Conservation (phyloP, 164 flowering plant species). For the Warburgia ugandensis region DNA sequence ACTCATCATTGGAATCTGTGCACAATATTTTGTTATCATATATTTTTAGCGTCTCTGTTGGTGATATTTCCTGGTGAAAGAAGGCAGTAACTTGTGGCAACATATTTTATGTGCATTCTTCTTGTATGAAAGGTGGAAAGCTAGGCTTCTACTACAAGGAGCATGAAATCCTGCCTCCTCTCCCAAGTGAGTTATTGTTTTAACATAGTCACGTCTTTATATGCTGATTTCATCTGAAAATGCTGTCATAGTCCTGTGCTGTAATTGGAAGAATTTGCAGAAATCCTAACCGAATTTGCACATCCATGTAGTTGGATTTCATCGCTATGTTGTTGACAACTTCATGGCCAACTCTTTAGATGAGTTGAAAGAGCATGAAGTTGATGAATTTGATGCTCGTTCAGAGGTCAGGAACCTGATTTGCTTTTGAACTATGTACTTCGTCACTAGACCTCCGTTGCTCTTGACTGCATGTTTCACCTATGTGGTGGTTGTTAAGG, state of each 20-base stretch:
- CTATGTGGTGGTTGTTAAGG: neutral
- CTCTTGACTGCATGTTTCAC: neutral
- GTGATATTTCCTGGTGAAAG: no score
- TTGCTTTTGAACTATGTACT: neutral
- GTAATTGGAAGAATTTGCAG: no score
- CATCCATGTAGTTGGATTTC: slow-evolving; percentile 63
- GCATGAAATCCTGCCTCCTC: slow-evolving; percentile 95
- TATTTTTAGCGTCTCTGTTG: no score
- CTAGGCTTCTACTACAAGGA: slow-evolving; percentile 94
- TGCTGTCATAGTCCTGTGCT: no score
- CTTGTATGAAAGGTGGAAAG: slow-evolving; percentile 62
- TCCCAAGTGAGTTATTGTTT: slow-evolving; percentile 52
- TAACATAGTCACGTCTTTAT: neutral
- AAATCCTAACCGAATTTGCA: neutral
- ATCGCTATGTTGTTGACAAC: slow-evolving; percentile 62
- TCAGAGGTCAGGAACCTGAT: slow-evolving; percentile 53
- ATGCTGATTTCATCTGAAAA: no score
- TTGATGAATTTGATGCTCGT: slow-evolving; percentile 71
- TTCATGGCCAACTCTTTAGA: slow-evolving; percentile 33
- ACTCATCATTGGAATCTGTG: no score
- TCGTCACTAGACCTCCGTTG: no score
- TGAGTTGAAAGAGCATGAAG: slow-evolving; percentile 53
- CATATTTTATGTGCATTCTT: neutral
- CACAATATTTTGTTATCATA: no score
- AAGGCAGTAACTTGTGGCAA: no score